Conservation (phyloP, 495 filamentous ascomycete species). For the Aspergillus kassunensis region DNA sequence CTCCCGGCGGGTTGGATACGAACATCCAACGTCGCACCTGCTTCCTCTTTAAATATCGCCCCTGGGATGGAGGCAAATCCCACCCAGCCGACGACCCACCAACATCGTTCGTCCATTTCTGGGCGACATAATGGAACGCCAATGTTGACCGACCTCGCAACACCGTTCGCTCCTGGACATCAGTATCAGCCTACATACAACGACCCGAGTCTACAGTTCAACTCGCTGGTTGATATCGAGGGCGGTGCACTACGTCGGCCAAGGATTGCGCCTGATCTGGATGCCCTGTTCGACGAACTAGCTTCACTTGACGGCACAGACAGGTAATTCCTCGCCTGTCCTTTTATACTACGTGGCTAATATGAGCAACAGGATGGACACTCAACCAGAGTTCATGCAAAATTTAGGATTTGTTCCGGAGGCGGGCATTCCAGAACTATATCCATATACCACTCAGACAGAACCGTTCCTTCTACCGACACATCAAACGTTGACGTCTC, state of each 20-base stretch:
- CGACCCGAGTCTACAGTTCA: conserved; percentile 28
- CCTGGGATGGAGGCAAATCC: conserved; percentile 22
- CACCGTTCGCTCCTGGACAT: conserved; percentile 18
- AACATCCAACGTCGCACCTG: conserved; percentile 30
- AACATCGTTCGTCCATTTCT: conserved; percentile 21
- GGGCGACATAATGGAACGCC: conserved; percentile 22
- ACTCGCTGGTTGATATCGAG: conserved; percentile 32
- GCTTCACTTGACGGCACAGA: conserved; percentile 42
- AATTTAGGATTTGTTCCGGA: conserved; percentile 40
- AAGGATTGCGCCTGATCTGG: conserved; percentile 41
- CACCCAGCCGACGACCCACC: conserved; percentile 12
- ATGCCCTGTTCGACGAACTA: conserved; percentile 41
- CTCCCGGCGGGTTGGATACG: conserved; percentile 32
- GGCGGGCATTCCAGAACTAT: conserved; percentile 33
- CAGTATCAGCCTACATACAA: conserved; percentile 32
- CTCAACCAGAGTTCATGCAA: conserved; percentile 43
- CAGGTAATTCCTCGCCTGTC: conserved; percentile 22
- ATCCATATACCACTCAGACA: conserved; percentile 35
- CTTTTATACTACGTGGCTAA: not conserved
- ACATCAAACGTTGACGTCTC: conserved; percentile 27
- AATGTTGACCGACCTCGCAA: conserved; percentile 24
- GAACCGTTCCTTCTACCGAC: conserved; percentile 37
- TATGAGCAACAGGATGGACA: conserved; percentile 26
- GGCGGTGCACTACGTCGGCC: conserved; percentile 31
- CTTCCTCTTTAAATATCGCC: conserved; percentile 30